Percentiles rank a stretch among this genome's conserved stretches.
phyloP scores from a whole-genome alignment of 179 eudicot species.

The Spinacia oleracea region DNA sequence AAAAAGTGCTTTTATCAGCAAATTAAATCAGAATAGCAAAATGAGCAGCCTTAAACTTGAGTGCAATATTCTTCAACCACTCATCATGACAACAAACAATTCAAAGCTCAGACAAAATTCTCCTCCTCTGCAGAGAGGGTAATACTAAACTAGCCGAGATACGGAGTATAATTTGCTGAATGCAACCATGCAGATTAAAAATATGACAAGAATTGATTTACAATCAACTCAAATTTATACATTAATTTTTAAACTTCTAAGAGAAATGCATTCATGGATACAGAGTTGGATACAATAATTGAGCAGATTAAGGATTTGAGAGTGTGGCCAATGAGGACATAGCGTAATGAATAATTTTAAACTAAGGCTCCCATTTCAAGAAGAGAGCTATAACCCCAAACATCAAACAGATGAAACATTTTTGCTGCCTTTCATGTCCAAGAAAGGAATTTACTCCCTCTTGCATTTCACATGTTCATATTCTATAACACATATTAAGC shows the following conservation, averaged over 20 bases:
- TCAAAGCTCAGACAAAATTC: background rate
- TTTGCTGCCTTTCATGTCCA: background rate
- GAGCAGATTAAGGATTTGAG: background rate
- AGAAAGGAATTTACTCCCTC: background rate
- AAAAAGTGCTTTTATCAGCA: constrained; percentile 12
- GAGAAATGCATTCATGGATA: too few relatives aligned
- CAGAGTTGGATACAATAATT: too few relatives aligned
- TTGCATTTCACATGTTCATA: background rate
- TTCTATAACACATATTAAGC: background rate
- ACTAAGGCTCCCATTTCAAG: background rate
- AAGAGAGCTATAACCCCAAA: constrained; percentile 4
- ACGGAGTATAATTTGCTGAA: background rate
- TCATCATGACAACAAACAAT: background rate
- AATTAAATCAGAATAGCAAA: background rate
- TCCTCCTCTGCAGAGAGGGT: background rate
- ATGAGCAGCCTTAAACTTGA: background rate
- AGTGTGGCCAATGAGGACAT: background rate
- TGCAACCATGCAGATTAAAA: background rate
- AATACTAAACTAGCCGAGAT: background rate
- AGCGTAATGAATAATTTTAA: background rate
- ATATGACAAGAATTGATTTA: background rate
- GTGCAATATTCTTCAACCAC: background rate
- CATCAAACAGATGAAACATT: background rate
- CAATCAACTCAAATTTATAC: background rate
- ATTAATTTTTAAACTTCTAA: background rate